phyloP scores from a whole-genome alignment of 225 moss, liverwort and hornwort genomes.

The Polytrichum formosum region DNA sequence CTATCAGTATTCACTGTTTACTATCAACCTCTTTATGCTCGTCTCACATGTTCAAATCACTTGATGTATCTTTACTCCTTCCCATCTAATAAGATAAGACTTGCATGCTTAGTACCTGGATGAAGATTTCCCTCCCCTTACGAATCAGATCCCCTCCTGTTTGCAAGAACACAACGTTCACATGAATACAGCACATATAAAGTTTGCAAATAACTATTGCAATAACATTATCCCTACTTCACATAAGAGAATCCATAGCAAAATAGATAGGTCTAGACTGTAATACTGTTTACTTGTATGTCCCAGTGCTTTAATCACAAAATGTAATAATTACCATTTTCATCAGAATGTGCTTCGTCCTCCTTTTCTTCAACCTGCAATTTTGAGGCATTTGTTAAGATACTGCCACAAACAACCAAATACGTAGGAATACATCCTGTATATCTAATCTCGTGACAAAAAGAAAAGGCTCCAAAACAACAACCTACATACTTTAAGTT shows the following conservation, averaged over 20 bases:
- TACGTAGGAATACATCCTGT: not conserved
- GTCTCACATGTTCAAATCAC: too few relatives aligned
- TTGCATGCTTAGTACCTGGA: constrained; percentile 39
- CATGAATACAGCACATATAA: constrained; percentile 11
- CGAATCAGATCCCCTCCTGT: constrained; percentile 48
- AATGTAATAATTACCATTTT: constrained; percentile 27
- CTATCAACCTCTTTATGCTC: not conserved
- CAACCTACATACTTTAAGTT: too few relatives aligned
- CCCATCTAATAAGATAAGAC: too few relatives aligned
- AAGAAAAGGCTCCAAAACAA: too few relatives aligned
- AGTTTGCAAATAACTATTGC: not conserved
- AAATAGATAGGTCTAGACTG: constrained; percentile 7
- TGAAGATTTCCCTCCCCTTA: constrained; percentile 51
- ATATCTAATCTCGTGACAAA: not conserved
- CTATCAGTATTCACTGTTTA: not conserved
- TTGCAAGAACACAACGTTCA: constrained; percentile 10
- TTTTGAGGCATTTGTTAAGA: constrained; percentile 18
- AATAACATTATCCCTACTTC: too few relatives aligned
- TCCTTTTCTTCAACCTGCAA: constrained; percentile 47
- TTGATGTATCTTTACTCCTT: too few relatives aligned
- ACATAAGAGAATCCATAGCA: not conserved
- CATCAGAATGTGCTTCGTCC: constrained; percentile 30
- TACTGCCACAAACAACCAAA: not conserved
- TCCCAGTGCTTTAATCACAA: not conserved
- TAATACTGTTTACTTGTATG: constrained; percentile 6